Evolutionary conservation across 345 rosid species (phyloP), one percentile per base, ranked within the genome.

Genomic region (Bretschneidera sinensis): DNA sequence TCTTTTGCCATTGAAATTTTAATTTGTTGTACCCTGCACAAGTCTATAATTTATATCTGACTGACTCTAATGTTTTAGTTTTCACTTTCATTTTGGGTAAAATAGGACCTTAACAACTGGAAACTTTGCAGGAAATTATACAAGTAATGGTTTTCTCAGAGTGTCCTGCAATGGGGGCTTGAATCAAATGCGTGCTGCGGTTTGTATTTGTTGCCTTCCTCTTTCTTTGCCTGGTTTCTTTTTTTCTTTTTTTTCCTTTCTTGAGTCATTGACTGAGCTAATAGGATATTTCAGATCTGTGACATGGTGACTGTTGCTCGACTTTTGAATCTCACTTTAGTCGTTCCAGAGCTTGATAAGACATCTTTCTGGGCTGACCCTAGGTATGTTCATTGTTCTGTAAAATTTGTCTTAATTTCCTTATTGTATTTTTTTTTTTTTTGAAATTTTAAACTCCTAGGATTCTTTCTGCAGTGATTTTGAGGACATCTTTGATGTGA

Each of bases 151-250:
- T 54, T 89, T 79, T 71, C 83, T 92, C 43, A 75, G 64, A 62
- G 96, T 92, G 52, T 92, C 97, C 4, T 92, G 96, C 78, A 85
- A 92, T 74, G 97, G 92, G 24, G 97, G 97, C 54, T 65, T 92
- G 73, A 92, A 92, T 81, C 97, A 92, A 84, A 92, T 92, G 98
- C 92, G 97, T 72, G 85, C 95, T 43, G 94, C 90, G 71, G 97
- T 92, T 52, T 43, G 94, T 71, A 17, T 61, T 77, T 71, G 62
- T 60, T 71, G 70, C 60, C 54, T 66, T 66, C 21, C 61, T 73
- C 25, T n/a, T n/a, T n/a, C n/a, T n/a, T 61, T 43, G 54, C 39
- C 67, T 48, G 10, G 22, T 24, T 24, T n/a, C n/a, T n/a, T n/a
- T n/a, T n/a, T n/a, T n/a, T n/a, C n/a, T 57, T 48, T 54, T 58